These are phyloP conservation scores for Gossypium herbaceum DNA, from an alignment of 345 rosid species.

Conservation along the genomic window DNA sequence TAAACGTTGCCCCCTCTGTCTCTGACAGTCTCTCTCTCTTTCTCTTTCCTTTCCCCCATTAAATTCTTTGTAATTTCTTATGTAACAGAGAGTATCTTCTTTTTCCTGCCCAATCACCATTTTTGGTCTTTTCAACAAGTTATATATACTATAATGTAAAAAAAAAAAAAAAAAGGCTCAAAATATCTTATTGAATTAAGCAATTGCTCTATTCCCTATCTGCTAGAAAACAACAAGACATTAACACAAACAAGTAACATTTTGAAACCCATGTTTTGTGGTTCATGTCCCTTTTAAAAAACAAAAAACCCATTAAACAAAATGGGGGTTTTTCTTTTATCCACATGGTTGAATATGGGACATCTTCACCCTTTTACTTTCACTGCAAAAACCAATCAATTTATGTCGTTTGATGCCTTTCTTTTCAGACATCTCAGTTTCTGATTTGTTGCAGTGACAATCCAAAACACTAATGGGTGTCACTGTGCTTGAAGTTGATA, in stretches of 20 bases:
- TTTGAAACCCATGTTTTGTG: conserved; percentile 21
- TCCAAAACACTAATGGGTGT: conserved; percentile 48
- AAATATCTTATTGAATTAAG: not conserved
- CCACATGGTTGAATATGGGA: conserved; percentile 27
- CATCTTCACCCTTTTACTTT: conserved; percentile 21
- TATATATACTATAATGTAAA: not conserved
- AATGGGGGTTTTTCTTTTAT: not conserved
- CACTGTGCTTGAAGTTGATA: conserved; percentile 40
- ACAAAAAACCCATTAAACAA: not conserved
- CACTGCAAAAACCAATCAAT: conserved; percentile 22
- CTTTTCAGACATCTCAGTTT: conserved; percentile 26
- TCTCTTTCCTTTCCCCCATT: conserved; percentile 24
- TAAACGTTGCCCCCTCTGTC: not conserved
- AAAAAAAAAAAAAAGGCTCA: too few species aligned
- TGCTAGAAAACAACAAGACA: conserved; percentile 15
- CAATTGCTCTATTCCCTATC: conserved; percentile 5
- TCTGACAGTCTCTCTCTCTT: not conserved
- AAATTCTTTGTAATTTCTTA: not conserved
- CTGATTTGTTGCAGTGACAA: conserved; percentile 33
- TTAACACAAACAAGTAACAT: conserved; percentile 8
- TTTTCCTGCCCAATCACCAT: conserved; percentile 19
- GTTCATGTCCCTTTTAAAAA: not conserved
- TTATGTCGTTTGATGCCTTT: conserved; percentile 29
- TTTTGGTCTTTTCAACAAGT: not conserved
- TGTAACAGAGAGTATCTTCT: not conserved